phyloP scores from a whole-genome alignment of 805 yeast species.

The Candida gorgasii region DNA sequence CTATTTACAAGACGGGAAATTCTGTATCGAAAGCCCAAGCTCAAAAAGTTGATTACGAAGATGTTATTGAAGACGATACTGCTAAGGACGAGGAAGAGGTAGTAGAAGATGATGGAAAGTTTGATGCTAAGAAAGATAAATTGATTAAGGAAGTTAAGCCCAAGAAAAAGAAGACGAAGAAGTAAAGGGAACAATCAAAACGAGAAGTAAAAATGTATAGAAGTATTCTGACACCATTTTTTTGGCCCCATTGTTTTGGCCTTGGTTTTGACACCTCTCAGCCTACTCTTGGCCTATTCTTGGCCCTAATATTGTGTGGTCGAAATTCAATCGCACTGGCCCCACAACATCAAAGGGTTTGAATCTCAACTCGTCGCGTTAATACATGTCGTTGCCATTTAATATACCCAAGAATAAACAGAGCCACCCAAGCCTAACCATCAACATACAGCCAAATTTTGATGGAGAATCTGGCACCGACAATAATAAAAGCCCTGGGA shows the following conservation, averaged over 20 bases:
- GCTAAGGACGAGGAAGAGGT: slow-evolving; percentile 44
- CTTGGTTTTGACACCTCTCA: no score
- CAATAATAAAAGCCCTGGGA: slow-evolving; percentile 1
- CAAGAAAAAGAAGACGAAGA: slow-evolving; percentile 20
- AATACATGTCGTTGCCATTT: slow-evolving; percentile 6
- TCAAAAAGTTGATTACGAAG: slow-evolving; percentile 64
- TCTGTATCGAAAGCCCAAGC: slow-evolving; percentile 41
- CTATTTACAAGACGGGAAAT: slow-evolving; percentile 74
- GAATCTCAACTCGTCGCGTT: not conserved
- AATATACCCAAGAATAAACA: slow-evolving; percentile 33
- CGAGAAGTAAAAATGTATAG: no score
- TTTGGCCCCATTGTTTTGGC: no score
- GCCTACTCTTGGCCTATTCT: no score
- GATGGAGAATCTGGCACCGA: not conserved
- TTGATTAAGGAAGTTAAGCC: slow-evolving; percentile 56
- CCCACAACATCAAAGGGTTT: not conserved
- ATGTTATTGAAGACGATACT: slow-evolving; percentile 64
- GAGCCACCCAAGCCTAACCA: slow-evolving; percentile 18
- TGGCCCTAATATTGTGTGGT: no score
- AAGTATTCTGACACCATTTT: not conserved
- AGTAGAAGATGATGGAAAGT: slow-evolving; percentile 44
- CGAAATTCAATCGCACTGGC: no score
- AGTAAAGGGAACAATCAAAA: not conserved
- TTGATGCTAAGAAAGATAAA: slow-evolving; percentile 59
- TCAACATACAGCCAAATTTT: slow-evolving; percentile 2